Percentiles rank a stretch among this genome's conserved stretches.
phyloP scores from a whole-genome alignment of 2,329 filamentous ascomycete species.

The Cladosporium sp. region DNA sequence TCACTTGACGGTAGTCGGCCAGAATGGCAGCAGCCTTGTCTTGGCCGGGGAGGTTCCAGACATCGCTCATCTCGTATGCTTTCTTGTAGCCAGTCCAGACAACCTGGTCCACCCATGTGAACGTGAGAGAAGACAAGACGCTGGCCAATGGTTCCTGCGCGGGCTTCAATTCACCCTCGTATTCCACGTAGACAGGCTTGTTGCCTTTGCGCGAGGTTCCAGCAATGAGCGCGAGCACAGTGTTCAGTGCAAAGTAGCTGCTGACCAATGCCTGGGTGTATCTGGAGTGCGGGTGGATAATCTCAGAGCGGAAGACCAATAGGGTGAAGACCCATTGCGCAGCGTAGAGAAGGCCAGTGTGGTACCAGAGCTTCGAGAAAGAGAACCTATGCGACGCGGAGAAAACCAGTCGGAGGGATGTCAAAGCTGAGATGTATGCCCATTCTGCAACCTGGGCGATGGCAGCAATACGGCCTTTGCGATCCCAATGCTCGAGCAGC shows the following conservation, averaged over 20 bases:
- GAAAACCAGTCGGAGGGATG: slow-evolving; percentile 68
- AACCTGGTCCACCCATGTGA: slow-evolving; percentile 86
- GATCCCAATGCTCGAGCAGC: slow-evolving; percentile 59
- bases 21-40: slow-evolving; percentile 85
- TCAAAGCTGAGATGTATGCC: slow-evolving; percentile 76
- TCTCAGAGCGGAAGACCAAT: slow-evolving; percentile 77
- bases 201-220: slow-evolving; percentile 88
- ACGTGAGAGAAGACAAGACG: slow-evolving; percentile 82
- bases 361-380: slow-evolving; percentile 81
- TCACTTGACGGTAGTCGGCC: slow-evolving; percentile 78
- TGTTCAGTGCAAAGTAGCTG: slow-evolving; percentile 71
- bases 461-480: slow-evolving; percentile 57
- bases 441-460: slow-evolving; percentile 71
- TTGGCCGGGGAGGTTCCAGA: slow-evolving; percentile 87
- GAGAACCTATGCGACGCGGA: slow-evolving; percentile 61
- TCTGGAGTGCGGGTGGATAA: slow-evolving; percentile 72
- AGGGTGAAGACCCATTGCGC: slow-evolving; percentile 77
- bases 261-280: slow-evolving; percentile 66
- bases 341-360: slow-evolving; percentile 82
- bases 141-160: slow-evolving; percentile 86
- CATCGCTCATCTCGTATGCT: slow-evolving; percentile 76
- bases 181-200: slow-evolving; percentile 81
- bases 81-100: slow-evolving; percentile 87
- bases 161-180: slow-evolving; percentile 84
- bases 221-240: slow-evolving; percentile 72